Percentiles rank a stretch among this genome's conserved stretches.
These are phyloP conservation scores for Wickerhamomyces strasburgensis DNA, from an alignment of 805 yeast species.

Conservation along the genomic window DNA sequence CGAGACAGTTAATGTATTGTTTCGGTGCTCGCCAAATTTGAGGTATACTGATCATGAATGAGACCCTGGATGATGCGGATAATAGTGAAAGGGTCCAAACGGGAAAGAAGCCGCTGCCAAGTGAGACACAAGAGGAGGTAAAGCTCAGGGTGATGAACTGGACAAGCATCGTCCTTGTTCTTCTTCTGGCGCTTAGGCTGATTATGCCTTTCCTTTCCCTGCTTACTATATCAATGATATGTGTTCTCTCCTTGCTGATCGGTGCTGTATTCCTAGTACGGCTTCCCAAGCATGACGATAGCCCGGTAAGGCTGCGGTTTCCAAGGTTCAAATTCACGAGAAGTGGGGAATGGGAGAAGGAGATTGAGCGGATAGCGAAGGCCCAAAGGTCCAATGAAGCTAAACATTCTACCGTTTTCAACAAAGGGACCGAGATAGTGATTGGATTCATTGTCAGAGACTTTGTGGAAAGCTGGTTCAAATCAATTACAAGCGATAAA, in stretches of 20 bases:
- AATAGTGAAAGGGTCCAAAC: no score
- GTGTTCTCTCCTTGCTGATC: background rate
- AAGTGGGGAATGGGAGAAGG: constrained; percentile 28
- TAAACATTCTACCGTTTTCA: constrained; percentile 15
- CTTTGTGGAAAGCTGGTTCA: constrained; percentile 55
- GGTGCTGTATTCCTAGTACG: constrained; percentile 3
- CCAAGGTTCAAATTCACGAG: constrained; percentile 26
- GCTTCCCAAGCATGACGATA: constrained; percentile 8
- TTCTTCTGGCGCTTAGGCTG: constrained; percentile 6
- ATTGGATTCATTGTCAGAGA: constrained; percentile 43
- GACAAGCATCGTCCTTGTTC: constrained; percentile 4
- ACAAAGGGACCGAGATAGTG: constrained; percentile 41
- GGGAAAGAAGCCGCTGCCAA: no score
- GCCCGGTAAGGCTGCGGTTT: constrained; percentile 8
- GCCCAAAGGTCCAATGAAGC: constrained; percentile 9
- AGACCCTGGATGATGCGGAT: no score
- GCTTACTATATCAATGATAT: constrained; percentile 1
- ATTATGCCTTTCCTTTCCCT: constrained; percentile 7
- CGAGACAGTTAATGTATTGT: no score
- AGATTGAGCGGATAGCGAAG: constrained; percentile 13
- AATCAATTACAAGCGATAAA: constrained; percentile 35
- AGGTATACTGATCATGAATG: no score
- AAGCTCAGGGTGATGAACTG: no score
- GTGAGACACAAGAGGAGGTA: no score
- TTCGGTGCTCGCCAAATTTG: no score